These are phyloP conservation scores for Chamaenerion angustifolium DNA, from an alignment of 345 rosid genomes.

Conservation along the genomic window DNA sequence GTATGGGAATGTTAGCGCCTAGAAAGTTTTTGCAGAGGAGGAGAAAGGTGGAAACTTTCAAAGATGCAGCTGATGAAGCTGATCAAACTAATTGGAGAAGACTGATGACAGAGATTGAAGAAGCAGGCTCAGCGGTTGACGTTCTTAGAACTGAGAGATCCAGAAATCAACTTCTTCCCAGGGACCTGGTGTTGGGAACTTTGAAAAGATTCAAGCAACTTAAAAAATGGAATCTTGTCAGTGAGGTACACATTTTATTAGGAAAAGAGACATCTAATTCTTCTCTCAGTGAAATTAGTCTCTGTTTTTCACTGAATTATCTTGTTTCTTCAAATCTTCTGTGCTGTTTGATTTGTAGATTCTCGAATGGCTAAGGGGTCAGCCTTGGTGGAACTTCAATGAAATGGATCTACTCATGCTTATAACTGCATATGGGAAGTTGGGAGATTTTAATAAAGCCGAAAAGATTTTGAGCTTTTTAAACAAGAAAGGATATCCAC, in stretches of 20 bases:
- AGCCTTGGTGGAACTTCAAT: constrained; percentile 80
- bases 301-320: no score
- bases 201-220: constrained; percentile 87
- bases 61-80: constrained; percentile 58
- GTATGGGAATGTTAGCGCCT: constrained; percentile 76
- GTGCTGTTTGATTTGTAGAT: constrained; percentile 32
- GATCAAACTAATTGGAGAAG: constrained; percentile 79
- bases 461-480: constrained; percentile 56
- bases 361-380: constrained; percentile 81
- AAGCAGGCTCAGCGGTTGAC: constrained; percentile 43
- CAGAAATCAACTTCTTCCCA: constrained; percentile 40
- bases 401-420: constrained; percentile 88
- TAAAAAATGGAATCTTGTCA: constrained; percentile 70
- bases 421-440: constrained; percentile 81
- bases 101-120: constrained; percentile 65
- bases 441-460: constrained; percentile 72
- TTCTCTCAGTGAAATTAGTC: no score
- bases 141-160: constrained; percentile 44
- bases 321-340: neutral
- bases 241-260: constrained; percentile 44
- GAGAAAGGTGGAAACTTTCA: constrained; percentile 58
- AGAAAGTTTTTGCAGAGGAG: constrained; percentile 65
- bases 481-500: constrained; percentile 58
- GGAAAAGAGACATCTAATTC: no score
- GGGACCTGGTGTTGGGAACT: constrained; percentile 67